These are phyloP conservation scores for Penicillium argentinense DNA, from an alignment of 495 filamentous ascomycete species.

Conservation along the genomic window DNA sequence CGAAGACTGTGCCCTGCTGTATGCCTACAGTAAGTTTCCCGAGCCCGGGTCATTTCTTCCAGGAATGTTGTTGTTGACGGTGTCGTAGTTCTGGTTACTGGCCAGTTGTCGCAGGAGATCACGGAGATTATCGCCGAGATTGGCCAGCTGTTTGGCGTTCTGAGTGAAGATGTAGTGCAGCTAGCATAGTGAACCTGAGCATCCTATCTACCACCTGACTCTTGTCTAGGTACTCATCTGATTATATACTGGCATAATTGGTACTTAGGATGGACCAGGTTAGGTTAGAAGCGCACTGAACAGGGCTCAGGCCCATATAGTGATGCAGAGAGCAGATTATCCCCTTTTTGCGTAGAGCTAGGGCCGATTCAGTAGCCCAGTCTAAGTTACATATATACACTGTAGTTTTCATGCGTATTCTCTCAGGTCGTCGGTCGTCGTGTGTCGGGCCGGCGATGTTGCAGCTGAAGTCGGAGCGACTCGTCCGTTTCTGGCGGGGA, in stretches of 20 bases:
- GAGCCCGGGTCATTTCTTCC: background rate
- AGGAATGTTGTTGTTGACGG: background rate
- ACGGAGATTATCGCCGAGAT: slow-evolving; percentile 51
- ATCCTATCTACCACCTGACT: background rate
- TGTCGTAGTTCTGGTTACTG: slow-evolving; percentile 49
- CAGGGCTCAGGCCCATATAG: too few species aligned
- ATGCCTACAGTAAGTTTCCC: slow-evolving; percentile 63
- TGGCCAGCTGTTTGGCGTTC: slow-evolving; percentile 63
- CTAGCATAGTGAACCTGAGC: slow-evolving; percentile 33
- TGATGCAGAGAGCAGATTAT: too few species aligned
- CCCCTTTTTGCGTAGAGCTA: too few species aligned
- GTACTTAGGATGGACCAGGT: too few species aligned
- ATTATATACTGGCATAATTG: background rate
- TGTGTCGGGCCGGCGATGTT: too few species aligned
- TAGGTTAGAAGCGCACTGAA: too few species aligned
- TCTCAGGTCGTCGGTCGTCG: too few species aligned
- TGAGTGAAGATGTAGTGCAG: slow-evolving; percentile 72
- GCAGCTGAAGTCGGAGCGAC: background rate
- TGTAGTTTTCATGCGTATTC: too few species aligned
- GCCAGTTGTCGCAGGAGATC: slow-evolving; percentile 52
- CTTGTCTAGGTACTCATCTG: background rate
- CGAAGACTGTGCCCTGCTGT: slow-evolving; percentile 68
- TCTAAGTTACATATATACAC: too few species aligned
- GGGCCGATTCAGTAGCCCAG: too few species aligned
- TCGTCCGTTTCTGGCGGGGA: slow-evolving; percentile 35